Percentiles rank a stretch among this genome's conserved stretches.
These are phyloP conservation scores for Epichloe gansuensis DNA, from an alignment of 2,329 filamentous ascomycete species.

Conservation along the genomic window DNA sequence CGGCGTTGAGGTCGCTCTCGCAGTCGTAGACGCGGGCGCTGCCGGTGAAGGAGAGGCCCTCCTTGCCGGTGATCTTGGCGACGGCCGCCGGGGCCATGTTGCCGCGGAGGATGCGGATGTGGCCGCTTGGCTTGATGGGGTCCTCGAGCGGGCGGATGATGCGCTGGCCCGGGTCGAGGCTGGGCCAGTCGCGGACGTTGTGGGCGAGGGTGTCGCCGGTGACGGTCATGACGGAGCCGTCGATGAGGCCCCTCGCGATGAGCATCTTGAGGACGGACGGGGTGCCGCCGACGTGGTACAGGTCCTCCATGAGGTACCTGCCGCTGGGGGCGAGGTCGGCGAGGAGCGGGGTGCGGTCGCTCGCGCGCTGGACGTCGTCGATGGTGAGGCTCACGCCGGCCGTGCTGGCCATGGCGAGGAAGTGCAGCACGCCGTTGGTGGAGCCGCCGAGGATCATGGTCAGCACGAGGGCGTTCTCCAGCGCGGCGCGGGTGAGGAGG, in stretches of 20 bases:
- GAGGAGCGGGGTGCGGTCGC: slow-evolving; percentile 73
- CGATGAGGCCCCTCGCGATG: slow-evolving; percentile 60
- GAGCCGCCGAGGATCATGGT: slow-evolving; percentile 88
- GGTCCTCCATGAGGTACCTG: slow-evolving; percentile 76
- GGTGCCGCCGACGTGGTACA: slow-evolving; percentile 76
- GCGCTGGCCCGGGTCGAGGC: slow-evolving; percentile 63
- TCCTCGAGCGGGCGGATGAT: slow-evolving; percentile 72
- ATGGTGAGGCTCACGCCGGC: slow-evolving; percentile 66
- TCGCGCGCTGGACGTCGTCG: slow-evolving; percentile 72
- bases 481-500: slow-evolving; percentile 65
- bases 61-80: slow-evolving; percentile 93
- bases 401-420: slow-evolving; percentile 81
- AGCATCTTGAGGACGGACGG: slow-evolving; percentile 79
- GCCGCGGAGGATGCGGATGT: slow-evolving; percentile 77
- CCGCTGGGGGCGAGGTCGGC: slow-evolving; percentile 78
- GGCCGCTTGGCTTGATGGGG: slow-evolving; percentile 71
- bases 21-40: slow-evolving; percentile 78
- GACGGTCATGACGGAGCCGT: slow-evolving; percentile 68
- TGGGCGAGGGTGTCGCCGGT: slow-evolving; percentile 76
- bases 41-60: slow-evolving; percentile 72
- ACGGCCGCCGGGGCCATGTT: slow-evolving; percentile 72
- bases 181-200: slow-evolving; percentile 67
- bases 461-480: slow-evolving; percentile 81
- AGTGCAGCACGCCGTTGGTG: slow-evolving; percentile 80
- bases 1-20: slow-evolving; percentile 64